Conservation (phyloP, 495 filamentous ascomycete genomes). For the Lichina pygmaea region DNA sequence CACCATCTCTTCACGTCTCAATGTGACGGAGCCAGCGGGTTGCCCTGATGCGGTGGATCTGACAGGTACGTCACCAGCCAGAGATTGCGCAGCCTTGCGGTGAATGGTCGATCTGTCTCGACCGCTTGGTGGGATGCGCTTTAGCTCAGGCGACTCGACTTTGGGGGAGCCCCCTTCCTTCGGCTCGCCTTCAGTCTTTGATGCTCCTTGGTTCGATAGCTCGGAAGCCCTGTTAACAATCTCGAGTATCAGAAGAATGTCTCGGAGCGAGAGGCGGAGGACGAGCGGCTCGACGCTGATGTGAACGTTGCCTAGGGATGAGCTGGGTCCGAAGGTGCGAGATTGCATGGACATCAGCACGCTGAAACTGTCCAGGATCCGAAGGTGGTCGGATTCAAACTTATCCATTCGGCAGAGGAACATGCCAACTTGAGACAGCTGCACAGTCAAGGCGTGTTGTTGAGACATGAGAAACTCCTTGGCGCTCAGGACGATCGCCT, state of each 20-base stretch:
- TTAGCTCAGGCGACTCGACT: conserved; percentile 17
- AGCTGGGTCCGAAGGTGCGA: conserved; percentile 33
- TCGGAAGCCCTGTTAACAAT: conserved; percentile 84
- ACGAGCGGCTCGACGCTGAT: conserved; percentile 79
- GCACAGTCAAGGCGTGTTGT: conserved; percentile 80
- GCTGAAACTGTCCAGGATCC: conserved; percentile 90
- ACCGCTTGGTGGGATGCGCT: conserved; percentile 35
- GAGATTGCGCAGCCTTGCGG: conserved; percentile 16
- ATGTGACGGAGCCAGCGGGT: conserved; percentile 22
- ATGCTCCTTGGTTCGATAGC: conserved; percentile 29
- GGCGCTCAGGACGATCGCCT: conserved; percentile 83
- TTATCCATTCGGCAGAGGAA: conserved; percentile 96
- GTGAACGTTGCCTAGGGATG: conserved; percentile 48
- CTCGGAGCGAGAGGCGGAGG: conserved; percentile 72
- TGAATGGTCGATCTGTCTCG: conserved; percentile 33
- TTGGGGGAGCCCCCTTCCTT: conserved; percentile 44
- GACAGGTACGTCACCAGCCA: conserved; percentile 11
- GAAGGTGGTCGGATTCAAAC: conserved; percentile 60
- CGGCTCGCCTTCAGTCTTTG: conserved; percentile 3
- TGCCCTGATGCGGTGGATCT: conserved; percentile 6
- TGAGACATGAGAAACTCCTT: conserved; percentile 83
- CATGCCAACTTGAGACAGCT: conserved; percentile 84
- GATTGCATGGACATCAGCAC: conserved; percentile 73
- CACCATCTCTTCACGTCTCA: conserved; percentile 62
- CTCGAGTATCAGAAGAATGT: conserved; percentile 81